Evolutionary conservation across 192 early-diverging fungal genomes (phyloP).

Genomic region (Entophlyctis luteolus): DNA sequence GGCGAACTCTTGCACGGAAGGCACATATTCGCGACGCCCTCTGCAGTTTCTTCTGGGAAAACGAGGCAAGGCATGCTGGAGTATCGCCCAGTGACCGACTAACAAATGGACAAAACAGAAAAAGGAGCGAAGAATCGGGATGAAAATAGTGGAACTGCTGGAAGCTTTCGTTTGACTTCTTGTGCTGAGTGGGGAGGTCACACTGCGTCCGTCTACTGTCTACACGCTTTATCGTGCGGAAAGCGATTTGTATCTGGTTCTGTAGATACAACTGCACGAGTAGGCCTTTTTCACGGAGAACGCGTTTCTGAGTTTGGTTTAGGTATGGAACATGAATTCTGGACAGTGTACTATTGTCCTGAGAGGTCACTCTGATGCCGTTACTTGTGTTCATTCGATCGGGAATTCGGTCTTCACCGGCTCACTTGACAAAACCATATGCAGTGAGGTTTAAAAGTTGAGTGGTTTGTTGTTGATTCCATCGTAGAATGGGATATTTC

Average conservation of each 20-base stretch:
- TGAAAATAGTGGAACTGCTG: no score
- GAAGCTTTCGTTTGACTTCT: background rate
- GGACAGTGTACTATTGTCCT: slow-evolving; percentile 27
- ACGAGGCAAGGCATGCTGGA: no score
- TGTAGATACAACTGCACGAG: slow-evolving; percentile 35
- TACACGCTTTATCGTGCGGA: slow-evolving; percentile 67
- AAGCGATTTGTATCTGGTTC: slow-evolving; percentile 55
- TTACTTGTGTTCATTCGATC: slow-evolving; percentile 31
- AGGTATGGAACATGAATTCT: slow-evolving; percentile 39
- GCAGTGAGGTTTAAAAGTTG: slow-evolving; percentile 27
- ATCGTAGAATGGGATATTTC: slow-evolving; percentile 33
- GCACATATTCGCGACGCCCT: background rate
- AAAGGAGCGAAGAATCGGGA: no score
- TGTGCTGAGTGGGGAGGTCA: slow-evolving; percentile 56
- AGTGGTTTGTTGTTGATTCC: background rate
- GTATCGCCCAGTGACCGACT: no score
- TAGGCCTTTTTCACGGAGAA: slow-evolving; percentile 1
- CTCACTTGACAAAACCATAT: slow-evolving; percentile 38
- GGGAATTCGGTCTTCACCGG: slow-evolving; percentile 36
- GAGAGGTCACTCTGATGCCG: slow-evolving; percentile 40
- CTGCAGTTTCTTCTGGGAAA: no score
- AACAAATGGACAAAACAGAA: no score
- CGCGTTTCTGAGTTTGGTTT: background rate
- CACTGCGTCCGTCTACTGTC: slow-evolving; percentile 66
- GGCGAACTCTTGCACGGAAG: background rate